Base-by-base conservation (phyloP, 192 early-diverging fungal species). In the Jimgerdemannia flammicorona region DNA sequence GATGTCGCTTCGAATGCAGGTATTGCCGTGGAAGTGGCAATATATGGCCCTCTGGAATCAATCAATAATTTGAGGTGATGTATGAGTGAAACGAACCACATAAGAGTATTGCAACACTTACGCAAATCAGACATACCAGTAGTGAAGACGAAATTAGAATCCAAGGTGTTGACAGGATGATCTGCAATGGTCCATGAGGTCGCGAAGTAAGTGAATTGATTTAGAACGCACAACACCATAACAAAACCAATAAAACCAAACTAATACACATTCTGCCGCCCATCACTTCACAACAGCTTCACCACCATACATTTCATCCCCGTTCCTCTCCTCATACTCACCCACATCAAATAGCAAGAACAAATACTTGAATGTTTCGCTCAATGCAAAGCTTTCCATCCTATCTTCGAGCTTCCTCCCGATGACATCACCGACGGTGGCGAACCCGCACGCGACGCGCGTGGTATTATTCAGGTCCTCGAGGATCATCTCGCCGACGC, bases 331-430 rank as follows among this genome's bases (percentile, higher is more conserved):
- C 66, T 18, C 66, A 3, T 73, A 40, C 71, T 83, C 83, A 89
- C 92, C 91, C 65, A 82, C 79, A 72, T 96, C 96, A 87, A 98
- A 99, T 40, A 99, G 86, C n/a, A 99, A 79, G 78, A 92, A 99
- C n/a, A 99, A 86, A 76, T 99, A 99, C 78, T 99, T 99, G 69
- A 99, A 86, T 2, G 97, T 98, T 81, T 99, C 97, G 67, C 93
- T 94, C 6, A 99, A 80, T 20, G 93, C 88, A 84, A 98, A 99
- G 74, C 94, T 96, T 73, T 99, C 97, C 96, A 99, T 97, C 4
- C 97, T 83, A 54, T 93, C 94, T 43, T 96, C 95, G 2, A 89
- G 75, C 6, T 79, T 76, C 70, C 86, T 85, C 3, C 87, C 88
- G 6, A 72, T 72, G 11, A 98, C 92, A 73, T 93, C 84, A 4